phyloP scores from a whole-genome alignment of 352 stramenopile genomes.

The Pythium pyrilobum region DNA sequence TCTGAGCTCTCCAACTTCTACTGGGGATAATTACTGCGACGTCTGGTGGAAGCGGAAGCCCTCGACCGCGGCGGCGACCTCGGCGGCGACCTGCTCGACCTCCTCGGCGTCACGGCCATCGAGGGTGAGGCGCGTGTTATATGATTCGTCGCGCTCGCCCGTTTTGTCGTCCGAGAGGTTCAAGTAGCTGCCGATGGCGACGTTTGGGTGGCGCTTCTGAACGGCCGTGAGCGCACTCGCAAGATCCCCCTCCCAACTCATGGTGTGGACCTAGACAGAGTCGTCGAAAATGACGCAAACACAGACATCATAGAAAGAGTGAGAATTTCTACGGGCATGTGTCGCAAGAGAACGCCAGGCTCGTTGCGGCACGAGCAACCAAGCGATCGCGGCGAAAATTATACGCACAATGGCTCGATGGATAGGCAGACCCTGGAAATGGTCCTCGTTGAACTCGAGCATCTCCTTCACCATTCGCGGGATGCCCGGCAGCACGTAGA shows the following conservation, averaged over 20 bases:
- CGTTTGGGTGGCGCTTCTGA: slow-evolving; percentile 56
- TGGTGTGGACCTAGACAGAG: slow-evolving; percentile 49
- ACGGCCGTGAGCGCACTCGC: slow-evolving; percentile 53
- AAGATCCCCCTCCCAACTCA: slow-evolving; percentile 64
- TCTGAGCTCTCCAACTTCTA: too few species aligned
- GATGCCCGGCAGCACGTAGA: slow-evolving; percentile 83
- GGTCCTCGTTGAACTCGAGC: slow-evolving; percentile 71
- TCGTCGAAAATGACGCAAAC: slow-evolving; percentile 3
- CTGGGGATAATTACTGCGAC: too few species aligned
- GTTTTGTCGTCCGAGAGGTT: slow-evolving; percentile 68
- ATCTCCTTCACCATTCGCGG: slow-evolving; percentile 78
- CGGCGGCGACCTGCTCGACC: slow-evolving; percentile 45
- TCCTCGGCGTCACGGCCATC: slow-evolving; percentile 47
- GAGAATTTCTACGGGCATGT: not conserved
- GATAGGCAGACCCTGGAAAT: slow-evolving; percentile 75
- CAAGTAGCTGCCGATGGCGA: slow-evolving; percentile 82
- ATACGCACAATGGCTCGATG: slow-evolving; percentile 64
- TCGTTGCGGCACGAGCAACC: too few species aligned
- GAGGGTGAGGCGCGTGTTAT: slow-evolving; percentile 67
- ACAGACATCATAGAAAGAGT: slow-evolving; percentile 1
- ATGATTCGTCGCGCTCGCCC: slow-evolving; percentile 43
- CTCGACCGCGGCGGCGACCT: slow-evolving; percentile 26
- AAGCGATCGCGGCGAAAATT: not conserved
- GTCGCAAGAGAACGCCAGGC: slow-evolving; percentile 1
- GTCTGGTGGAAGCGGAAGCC: slow-evolving; percentile 13